Evolutionary conservation across 1,139 yeast species (phyloP).

Genomic region (Candida glucosophila): DNA sequence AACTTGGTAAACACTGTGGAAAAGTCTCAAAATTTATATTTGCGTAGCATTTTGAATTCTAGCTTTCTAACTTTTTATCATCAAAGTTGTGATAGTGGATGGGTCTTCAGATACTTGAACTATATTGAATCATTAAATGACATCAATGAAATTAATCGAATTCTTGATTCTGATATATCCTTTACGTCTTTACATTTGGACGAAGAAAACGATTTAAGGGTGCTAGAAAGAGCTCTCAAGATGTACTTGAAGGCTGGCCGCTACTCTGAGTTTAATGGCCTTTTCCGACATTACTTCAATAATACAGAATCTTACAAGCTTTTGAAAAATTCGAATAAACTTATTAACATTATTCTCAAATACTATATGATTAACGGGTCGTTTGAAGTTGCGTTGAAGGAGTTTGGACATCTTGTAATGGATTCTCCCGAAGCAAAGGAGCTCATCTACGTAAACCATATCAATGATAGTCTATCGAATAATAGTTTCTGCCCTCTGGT

Average conservation of each 20-base stretch:
- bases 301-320: slow-evolving; percentile 4
- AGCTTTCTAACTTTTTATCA: slow-evolving; percentile 8
- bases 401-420: slow-evolving; percentile 9
- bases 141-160: too few species aligned
- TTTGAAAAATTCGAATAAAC: slow-evolving; percentile 9
- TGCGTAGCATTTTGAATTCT: slow-evolving; percentile 9
- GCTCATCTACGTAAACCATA: slow-evolving; percentile 5
- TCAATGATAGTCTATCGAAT: slow-evolving; percentile 9
- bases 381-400: slow-evolving; percentile 9
- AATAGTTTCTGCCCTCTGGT: slow-evolving; percentile 6
- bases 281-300: slow-evolving; percentile 9
- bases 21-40: slow-evolving; percentile 13
- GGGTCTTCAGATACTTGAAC: slow-evolving; percentile 14
- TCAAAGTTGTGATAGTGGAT: slow-evolving; percentile 7
- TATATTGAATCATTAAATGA: too few species aligned
- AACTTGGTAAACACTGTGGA: slow-evolving; percentile 8
- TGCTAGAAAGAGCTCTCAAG: slow-evolving; percentile 8
- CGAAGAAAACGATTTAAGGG: slow-evolving; percentile 5
- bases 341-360: slow-evolving; percentile 15
- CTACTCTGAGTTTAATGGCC: slow-evolving; percentile 9
- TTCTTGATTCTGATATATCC: too few species aligned
- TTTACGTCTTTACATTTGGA: slow-evolving; percentile 4
- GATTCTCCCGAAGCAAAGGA: slow-evolving; percentile 11
- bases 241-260: slow-evolving; percentile 10
- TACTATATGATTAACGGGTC: slow-evolving; percentile 14